phyloP scores from a whole-genome alignment of 2,329 filamentous ascomycete genomes.

The Monosporascus sp. region DNA sequence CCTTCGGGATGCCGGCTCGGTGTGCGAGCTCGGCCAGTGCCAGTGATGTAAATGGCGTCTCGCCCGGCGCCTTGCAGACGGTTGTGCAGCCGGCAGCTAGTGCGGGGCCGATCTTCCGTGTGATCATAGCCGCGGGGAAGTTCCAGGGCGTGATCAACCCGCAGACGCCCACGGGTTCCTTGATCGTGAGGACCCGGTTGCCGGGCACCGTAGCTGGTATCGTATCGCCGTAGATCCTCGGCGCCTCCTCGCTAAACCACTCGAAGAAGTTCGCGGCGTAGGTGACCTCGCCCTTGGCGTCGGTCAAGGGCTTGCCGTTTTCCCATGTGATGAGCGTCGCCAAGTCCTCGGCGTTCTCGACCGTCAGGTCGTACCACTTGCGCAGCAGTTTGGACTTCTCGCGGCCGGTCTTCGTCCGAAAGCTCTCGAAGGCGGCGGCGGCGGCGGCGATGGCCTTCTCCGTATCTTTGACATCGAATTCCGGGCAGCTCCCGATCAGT shows the following conservation, averaged over 20 bases:
- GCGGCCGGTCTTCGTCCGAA: slow-evolving; percentile 66
- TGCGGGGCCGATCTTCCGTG: slow-evolving; percentile 64
- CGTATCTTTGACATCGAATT: slow-evolving; percentile 75
- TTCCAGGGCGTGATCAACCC: slow-evolving; percentile 88
- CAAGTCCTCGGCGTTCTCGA: slow-evolving; percentile 74
- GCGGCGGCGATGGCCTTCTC: slow-evolving; percentile 81
- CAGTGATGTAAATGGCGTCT: slow-evolving; percentile 87
- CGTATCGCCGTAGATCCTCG: slow-evolving; percentile 67
- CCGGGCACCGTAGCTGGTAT: slow-evolving; percentile 65
- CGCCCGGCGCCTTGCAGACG: slow-evolving; percentile 83
- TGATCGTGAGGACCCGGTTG: slow-evolving; percentile 72
- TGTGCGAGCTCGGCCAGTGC: slow-evolving; percentile 82
- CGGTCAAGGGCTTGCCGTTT: slow-evolving; percentile 78
- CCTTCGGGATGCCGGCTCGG: slow-evolving; percentile 82
- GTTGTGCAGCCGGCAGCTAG: slow-evolving; percentile 94
- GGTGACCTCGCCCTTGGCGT: slow-evolving; percentile 65
- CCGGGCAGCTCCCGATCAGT: slow-evolving; percentile 76
- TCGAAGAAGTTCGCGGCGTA: slow-evolving; percentile 74
- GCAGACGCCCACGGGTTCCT: slow-evolving; percentile 80
- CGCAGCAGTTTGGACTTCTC: slow-evolving; percentile 69
- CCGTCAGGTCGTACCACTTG: slow-evolving; percentile 76
- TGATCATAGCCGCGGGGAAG: slow-evolving; percentile 75
- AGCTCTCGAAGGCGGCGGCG: slow-evolving; percentile 65
- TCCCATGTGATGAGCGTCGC: slow-evolving; percentile 83
- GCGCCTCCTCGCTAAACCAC: slow-evolving; percentile 79